A percentile compares a stretch with the other conserved stretches of the same genome.
Evolutionary conservation across 2,329 filamentous ascomycete genomes (phyloP).

Genomic region (Fusarium fujikuroi): DNA sequence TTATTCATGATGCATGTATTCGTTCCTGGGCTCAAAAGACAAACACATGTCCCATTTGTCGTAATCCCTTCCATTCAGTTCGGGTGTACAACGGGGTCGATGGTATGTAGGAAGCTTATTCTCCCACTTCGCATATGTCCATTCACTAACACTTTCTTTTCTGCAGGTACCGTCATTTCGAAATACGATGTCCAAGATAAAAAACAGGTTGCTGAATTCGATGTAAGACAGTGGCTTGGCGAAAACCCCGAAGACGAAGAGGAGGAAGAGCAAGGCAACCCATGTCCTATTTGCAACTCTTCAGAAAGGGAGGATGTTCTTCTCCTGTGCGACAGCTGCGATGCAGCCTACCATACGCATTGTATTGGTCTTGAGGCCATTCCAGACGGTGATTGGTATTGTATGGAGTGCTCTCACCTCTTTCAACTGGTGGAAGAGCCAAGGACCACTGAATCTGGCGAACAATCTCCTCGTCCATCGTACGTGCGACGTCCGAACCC

Average conservation of each 20-base stretch:
- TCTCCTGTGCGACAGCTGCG: slow-evolving; percentile 91
- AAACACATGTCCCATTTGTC: slow-evolving; percentile 98
- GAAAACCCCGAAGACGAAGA: slow-evolving; percentile 74
- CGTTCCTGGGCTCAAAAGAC: slow-evolving; percentile 95
- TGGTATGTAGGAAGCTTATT: slow-evolving; percentile 66
- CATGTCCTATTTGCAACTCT: slow-evolving; percentile 86
- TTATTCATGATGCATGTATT: slow-evolving; percentile 91
- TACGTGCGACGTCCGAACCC: slow-evolving; percentile 47
- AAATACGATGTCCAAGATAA: slow-evolving; percentile 79
- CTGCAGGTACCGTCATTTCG: slow-evolving; percentile 63
- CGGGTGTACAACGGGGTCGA: slow-evolving; percentile 82
- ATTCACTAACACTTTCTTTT: slow-evolving; percentile 32
- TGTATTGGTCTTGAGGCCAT: slow-evolving; percentile 85
- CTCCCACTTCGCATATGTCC: slow-evolving; percentile 25
- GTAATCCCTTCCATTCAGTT: slow-evolving; percentile 89
- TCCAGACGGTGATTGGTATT: slow-evolving; percentile 87
- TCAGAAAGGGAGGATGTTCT: slow-evolving; percentile 85
- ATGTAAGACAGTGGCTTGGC: slow-evolving; percentile 78
- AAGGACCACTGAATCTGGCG: slow-evolving; percentile 48
- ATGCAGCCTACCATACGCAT: slow-evolving; percentile 89
- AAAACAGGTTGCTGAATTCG: slow-evolving; percentile 90
- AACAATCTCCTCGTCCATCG: slow-evolving; percentile 48
- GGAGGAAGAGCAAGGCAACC: slow-evolving; percentile 74
- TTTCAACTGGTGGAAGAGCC: slow-evolving; percentile 52
- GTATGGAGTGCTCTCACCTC: slow-evolving; percentile 78